Base-by-base conservation (phyloP, 148 eudicot genomes). In the Amaranthus palmeri region DNA sequence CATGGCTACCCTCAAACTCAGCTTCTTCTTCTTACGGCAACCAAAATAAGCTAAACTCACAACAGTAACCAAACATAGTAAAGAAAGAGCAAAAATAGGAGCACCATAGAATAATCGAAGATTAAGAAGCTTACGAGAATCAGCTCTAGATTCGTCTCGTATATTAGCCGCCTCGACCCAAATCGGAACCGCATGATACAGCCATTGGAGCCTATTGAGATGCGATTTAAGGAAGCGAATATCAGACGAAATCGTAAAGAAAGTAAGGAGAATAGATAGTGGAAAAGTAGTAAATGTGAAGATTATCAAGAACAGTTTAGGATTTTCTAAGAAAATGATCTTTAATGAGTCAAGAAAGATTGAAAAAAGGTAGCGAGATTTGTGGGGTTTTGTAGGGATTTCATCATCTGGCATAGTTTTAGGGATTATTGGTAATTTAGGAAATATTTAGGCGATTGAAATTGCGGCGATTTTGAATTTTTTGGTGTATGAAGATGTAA, bases 31-130 rank as follows among this genome's bases (percentile, higher is more conserved):
- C 54, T 4, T 49, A 6, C 11, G 18, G 41, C 8, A 64, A 48
- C 76, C 62, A 42, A 63, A 53, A 40, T 59, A 74, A 43, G 75
- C 61, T 0, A 61, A 13, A 3, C 25, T 14, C 25, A 83, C 65
- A 41, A 81, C 66, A 5, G 85, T 80, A 73, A 82, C 69, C 15
- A 81, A 65, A 71, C 78, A 74, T 61, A 88, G 65, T 54, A 88
- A 77, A 61, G 86, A 82, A 53, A 85, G 72, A 47, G 80, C 57
- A 55, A 81, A 53, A 8, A 80, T 63, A 5, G 80, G 69, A 12
- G 71, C 15, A 71, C 76, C 76, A 62, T 85, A 47, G 18, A 80
- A 48, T 48, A 78, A 68, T 50, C 74, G 83, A 45, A 82, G 76
- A 3, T 44, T 12, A 67, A 78, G 11, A 36, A 85, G 66, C 8